phyloP scores from a whole-genome alignment of 345 rosid genomes.

The Gynandropsis gynandra region DNA sequence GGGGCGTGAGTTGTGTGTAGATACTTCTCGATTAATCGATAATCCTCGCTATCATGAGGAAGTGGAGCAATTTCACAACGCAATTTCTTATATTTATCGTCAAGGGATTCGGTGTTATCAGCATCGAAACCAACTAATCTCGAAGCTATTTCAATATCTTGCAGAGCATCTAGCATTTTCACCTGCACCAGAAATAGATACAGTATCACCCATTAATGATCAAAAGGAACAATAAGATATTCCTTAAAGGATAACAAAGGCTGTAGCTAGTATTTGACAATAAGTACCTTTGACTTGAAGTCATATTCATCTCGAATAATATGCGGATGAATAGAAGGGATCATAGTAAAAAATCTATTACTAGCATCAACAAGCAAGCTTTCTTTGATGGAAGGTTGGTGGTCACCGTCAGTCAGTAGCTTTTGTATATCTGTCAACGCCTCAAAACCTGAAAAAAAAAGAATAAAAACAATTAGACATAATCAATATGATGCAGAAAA shows the following conservation, averaged over 20 bases:
- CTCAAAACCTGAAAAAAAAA: slow-evolving; percentile 63
- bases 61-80: slow-evolving; percentile 61
- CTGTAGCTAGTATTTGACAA: not conserved
- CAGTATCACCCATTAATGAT: not conserved
- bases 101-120: slow-evolving; percentile 66
- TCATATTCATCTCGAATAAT: slow-evolving; percentile 76
- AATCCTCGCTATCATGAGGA: slow-evolving; percentile 79
- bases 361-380: slow-evolving; percentile 85
- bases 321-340: slow-evolving; percentile 89
- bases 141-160: slow-evolving; percentile 94
- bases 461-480: not conserved
- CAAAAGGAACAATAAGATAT: not conserved
- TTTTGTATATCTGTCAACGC: slow-evolving; percentile 85
- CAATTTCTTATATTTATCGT: slow-evolving; percentile 76
- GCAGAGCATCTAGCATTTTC: slow-evolving; percentile 97
- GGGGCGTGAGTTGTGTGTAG: slow-evolving; percentile 86
- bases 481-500: slow-evolving; percentile 11
- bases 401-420: slow-evolving; percentile 39
- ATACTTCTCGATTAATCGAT: slow-evolving; percentile 63
- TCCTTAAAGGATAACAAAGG: not conserved
- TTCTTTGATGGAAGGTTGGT: slow-evolving; percentile 54
- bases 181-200: slow-evolving; percentile 41
- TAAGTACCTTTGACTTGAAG: slow-evolving; percentile 78
- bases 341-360: slow-evolving; percentile 88
- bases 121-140: slow-evolving; percentile 91